These are phyloP conservation scores for Penicillium paradoxum DNA, from an alignment of 495 filamentous ascomycete genomes.

Conservation along the genomic window DNA sequence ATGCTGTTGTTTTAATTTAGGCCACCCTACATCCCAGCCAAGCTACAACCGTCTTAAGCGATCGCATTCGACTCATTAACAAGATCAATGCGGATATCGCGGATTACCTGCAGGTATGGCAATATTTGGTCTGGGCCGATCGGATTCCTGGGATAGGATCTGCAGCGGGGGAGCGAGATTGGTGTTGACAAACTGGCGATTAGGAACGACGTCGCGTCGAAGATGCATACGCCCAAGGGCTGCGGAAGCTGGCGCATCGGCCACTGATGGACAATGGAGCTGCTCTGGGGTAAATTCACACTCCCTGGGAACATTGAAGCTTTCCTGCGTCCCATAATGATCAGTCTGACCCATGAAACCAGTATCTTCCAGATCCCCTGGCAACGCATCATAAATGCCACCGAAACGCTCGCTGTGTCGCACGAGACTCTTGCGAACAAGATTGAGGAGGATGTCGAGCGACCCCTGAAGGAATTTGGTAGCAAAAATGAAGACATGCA, in stretches of 20 bases:
- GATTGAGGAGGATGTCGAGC: conserved; percentile 89
- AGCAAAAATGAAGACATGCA: conserved; percentile 76
- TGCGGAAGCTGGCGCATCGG: conserved; percentile 72
- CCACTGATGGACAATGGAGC: conserved; percentile 66
- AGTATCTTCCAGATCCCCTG: conserved; percentile 91
- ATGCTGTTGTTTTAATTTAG: conserved; percentile 40
- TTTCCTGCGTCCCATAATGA: not conserved
- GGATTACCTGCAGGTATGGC: conserved; percentile 89
- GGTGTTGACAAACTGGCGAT: conserved; percentile 10
- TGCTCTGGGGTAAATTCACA: conserved; percentile 70
- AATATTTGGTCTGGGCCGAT: not conserved
- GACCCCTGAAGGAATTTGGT: conserved; percentile 68
- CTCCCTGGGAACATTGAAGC: not conserved
- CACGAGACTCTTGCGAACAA: conserved; percentile 78
- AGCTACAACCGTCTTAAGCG: conserved; percentile 77
- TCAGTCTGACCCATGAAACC: conserved; percentile 2
- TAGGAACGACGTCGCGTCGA: conserved; percentile 92
- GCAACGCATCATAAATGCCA: conserved; percentile 81
- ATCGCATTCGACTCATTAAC: conserved; percentile 81
- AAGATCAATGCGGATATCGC: conserved; percentile 88
- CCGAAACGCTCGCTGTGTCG: conserved; percentile 73
- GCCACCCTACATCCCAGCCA: conserved; percentile 76
- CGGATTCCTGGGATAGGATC: conserved; percentile 5
- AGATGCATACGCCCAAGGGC: conserved; percentile 78
- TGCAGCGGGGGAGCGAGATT: not conserved